Percentiles rank a stretch among this genome's conserved stretches.
phyloP scores from a whole-genome alignment of 2,329 filamentous ascomycete genomes.

The Cladosporium velox region DNA sequence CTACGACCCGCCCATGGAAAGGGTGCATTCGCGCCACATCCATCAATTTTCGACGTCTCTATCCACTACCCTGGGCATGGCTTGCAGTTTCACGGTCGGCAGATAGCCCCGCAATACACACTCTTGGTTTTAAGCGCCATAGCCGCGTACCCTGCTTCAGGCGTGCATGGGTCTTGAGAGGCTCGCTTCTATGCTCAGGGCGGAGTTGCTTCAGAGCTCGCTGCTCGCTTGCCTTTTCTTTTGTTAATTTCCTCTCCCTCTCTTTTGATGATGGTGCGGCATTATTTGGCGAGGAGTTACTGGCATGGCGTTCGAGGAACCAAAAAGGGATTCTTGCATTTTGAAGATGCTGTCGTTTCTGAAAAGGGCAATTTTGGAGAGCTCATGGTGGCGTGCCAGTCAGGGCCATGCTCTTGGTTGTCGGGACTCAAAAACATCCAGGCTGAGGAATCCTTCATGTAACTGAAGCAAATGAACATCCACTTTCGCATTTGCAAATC shows the following conservation, averaged over 20 bases:
- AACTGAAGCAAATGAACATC: not conserved
- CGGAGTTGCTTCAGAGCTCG: not conserved
- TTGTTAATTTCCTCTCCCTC: not conserved
- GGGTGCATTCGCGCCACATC: not conserved
- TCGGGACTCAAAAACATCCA: not conserved
- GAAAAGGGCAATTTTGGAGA: not conserved
- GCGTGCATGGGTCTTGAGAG: not conserved
- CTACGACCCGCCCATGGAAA: not conserved
- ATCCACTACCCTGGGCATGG: not conserved
- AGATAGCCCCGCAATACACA: not conserved
- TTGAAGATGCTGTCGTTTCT: not conserved
- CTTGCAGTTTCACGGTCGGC: not conserved
- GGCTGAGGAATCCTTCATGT: not conserved
- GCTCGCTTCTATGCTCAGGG: not conserved
- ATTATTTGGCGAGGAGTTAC: not conserved
- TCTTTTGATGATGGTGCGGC: not conserved
- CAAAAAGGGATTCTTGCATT: not conserved
- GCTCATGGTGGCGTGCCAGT: not conserved
- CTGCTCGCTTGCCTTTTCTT: not conserved
- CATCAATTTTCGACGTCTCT: not conserved
- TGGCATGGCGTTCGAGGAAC: not conserved
- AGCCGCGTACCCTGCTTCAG: conserved; percentile 3
- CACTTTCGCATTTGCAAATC: not conserved
- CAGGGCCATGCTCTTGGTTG: not conserved
- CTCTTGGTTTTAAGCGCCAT: not conserved